These are phyloP conservation scores for Leccinum arenicola DNA, from an alignment of 768 basidiomycete genomes.

Conservation along the genomic window DNA sequence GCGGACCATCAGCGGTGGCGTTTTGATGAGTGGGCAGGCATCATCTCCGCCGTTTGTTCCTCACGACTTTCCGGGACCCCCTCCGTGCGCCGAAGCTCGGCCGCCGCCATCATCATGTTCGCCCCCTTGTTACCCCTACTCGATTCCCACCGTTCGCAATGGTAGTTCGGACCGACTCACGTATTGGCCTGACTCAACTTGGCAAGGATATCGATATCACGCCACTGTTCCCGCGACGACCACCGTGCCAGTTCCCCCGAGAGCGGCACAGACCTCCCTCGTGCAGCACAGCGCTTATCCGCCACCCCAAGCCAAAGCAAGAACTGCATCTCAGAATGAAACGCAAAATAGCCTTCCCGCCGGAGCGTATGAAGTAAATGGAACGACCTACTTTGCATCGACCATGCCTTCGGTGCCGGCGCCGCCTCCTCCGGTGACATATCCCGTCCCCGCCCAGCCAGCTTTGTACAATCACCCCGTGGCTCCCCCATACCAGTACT, in stretches of 20 bases:
- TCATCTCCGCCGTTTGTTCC: conserved; percentile 10
- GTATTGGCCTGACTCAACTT: conserved; percentile 17
- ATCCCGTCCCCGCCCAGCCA: conserved; percentile 6
- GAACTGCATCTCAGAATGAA: neutral
- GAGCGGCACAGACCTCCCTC: neutral
- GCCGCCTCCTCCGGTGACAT: conserved; percentile 6
- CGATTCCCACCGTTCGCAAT: neutral
- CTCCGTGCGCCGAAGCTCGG: conserved; percentile 33
- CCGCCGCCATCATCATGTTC: conserved; percentile 31
- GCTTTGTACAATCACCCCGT: conserved; percentile 5
- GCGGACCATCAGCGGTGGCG: conserved; percentile 27
- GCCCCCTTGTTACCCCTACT: conserved; percentile 13
- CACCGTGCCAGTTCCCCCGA: neutral
- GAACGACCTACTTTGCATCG: conserved; percentile 30
- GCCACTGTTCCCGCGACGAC: conserved; percentile 23
- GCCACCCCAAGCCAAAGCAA: neutral
- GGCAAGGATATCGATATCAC: conserved; percentile 23
- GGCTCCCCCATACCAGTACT: conserved; percentile 9
- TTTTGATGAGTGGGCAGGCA: conserved; percentile 16
- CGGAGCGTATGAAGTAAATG: conserved; percentile 24
- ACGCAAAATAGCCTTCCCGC: conserved; percentile 7
- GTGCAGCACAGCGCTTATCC: conserved; percentile 3
- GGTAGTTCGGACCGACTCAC: conserved; percentile 9
- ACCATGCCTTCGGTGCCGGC: neutral
- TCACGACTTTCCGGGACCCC: conserved; percentile 12